Conservation (phyloP, 192 early-diverging fungal species). For the Backusella tarrabulga region DNA sequence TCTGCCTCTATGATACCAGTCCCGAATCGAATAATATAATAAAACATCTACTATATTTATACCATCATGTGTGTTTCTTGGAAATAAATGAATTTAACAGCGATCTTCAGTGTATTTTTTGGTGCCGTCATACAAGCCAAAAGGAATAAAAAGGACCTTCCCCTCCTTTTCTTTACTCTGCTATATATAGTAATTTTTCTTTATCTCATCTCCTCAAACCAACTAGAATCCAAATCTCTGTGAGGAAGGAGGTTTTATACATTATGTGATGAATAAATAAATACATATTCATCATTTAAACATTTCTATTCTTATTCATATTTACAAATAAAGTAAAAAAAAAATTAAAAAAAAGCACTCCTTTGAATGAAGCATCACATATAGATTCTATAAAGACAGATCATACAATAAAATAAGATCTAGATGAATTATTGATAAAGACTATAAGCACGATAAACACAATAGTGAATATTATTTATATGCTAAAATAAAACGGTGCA, state of each 20-base stretch:
- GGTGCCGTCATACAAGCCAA: not conserved
- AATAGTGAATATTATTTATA: not conserved
- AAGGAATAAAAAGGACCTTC: not conserved
- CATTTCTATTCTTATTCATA: not conserved
- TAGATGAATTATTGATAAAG: not conserved
- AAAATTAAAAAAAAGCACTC: not conserved
- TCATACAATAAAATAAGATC: not conserved
- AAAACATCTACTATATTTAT: not conserved
- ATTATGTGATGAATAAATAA: not conserved
- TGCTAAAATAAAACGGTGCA: too few species aligned
- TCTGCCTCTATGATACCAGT: not conserved
- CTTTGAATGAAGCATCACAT: not conserved
- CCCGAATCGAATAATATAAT: not conserved
- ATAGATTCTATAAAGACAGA: not conserved
- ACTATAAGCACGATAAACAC: not conserved
- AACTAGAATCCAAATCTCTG: not conserved
- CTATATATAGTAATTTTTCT: not conserved
- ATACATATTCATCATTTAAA: not conserved
- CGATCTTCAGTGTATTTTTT: conserved; percentile 1
- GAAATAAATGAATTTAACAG: not conserved
- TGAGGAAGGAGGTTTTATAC: not conserved
- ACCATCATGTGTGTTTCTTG: not conserved
- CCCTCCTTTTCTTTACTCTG: not conserved
- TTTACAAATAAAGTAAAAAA: not conserved
- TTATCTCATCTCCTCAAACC: not conserved